Conservation (phyloP, 2,329 filamentous ascomycete genomes). For the Fragosphaeria purpurea region DNA sequence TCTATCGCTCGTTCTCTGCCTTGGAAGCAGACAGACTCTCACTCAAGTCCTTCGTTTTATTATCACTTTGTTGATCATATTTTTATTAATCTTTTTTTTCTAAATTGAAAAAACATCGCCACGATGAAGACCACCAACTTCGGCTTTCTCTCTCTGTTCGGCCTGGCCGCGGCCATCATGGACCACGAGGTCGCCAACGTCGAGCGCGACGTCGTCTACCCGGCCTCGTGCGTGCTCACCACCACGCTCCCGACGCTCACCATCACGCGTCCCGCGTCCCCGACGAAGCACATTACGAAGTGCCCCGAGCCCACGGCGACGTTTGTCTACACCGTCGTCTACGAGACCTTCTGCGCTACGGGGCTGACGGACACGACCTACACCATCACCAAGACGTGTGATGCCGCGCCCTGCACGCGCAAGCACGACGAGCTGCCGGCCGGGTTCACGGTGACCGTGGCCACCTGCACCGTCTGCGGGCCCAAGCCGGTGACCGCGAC, state of each 20-base stretch:
- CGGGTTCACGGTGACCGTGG: conserved; percentile 12
- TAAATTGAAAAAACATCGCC: background rate
- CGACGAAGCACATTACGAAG: background rate
- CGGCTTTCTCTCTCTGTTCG: conserved; percentile 5
- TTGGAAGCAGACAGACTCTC: too few species aligned
- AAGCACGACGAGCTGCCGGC: conserved; percentile 4
- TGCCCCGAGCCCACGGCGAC: conserved; percentile 4
- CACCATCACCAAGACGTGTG: conserved; percentile 15
- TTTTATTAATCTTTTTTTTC: background rate
- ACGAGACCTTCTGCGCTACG: conserved; percentile 8
- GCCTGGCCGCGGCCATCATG: conserved; percentile 1
- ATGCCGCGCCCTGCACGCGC: conserved; percentile 7
- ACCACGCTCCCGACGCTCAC: conserved; percentile 10
- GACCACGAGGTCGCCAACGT: background rate
- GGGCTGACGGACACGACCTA: conserved; percentile 10
- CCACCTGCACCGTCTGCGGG: conserved; percentile 11
- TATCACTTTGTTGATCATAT: too few species aligned
- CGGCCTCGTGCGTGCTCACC: conserved; percentile 7
- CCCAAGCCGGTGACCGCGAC: conserved; percentile 7
- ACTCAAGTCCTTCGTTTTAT: too few species aligned
- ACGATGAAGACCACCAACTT: conserved; percentile 7
- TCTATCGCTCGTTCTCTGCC: too few species aligned
- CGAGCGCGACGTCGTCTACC: background rate
- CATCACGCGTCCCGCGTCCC: background rate
- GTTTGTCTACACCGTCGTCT: conserved; percentile 10